phyloP scores from a whole-genome alignment of 2,329 filamentous ascomycete species.

The Nemania sp. region DNA sequence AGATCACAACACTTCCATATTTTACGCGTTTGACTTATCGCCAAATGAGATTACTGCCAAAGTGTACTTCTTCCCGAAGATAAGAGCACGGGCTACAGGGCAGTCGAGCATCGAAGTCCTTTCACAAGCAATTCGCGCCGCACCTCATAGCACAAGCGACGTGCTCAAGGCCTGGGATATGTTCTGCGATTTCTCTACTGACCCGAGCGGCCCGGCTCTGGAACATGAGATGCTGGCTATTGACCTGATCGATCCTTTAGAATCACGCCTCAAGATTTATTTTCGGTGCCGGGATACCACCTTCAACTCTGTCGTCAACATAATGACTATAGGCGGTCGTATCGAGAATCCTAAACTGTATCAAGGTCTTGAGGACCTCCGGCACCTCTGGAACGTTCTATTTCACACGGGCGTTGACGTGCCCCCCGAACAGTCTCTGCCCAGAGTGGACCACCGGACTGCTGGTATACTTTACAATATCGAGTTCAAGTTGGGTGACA shows the following conservation, averaged over 20 bases:
- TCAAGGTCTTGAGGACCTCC: conserved; percentile 26
- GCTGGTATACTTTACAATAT: conserved; percentile 43
- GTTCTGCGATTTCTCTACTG: conserved; percentile 15
- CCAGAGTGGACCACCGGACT: conserved; percentile 38
- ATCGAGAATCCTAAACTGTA: conserved; percentile 15
- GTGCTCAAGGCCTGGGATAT: conserved; percentile 20
- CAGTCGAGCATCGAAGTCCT: conserved; percentile 26
- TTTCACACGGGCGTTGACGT: conserved; percentile 17
- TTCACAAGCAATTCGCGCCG: conserved; percentile 27
- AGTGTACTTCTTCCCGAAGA: conserved; percentile 37
- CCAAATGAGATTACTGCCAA: conserved; percentile 27
- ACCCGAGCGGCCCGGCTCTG: conserved; percentile 3
- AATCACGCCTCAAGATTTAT: conserved; percentile 46
- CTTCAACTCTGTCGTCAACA: conserved; percentile 38
- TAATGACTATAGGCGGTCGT: conserved; percentile 33
- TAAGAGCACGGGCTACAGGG: conserved; percentile 20
- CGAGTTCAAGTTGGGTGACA: conserved; percentile 34
- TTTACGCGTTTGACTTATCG: conserved; percentile 16
- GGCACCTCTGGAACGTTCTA: conserved; percentile 29
- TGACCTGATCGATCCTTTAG: conserved; percentile 36
- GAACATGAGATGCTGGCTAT: conserved; percentile 41
- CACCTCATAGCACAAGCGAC: conserved; percentile 13
- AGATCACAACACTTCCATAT: conserved; percentile 13
- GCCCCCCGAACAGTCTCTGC: conserved; percentile 23
- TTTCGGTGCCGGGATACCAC: conserved; percentile 39